Evolutionary conservation across 257 asterid species (phyloP), one percentile per base, ranked within the genome.

Genomic region (Echites panduratus): DNA sequence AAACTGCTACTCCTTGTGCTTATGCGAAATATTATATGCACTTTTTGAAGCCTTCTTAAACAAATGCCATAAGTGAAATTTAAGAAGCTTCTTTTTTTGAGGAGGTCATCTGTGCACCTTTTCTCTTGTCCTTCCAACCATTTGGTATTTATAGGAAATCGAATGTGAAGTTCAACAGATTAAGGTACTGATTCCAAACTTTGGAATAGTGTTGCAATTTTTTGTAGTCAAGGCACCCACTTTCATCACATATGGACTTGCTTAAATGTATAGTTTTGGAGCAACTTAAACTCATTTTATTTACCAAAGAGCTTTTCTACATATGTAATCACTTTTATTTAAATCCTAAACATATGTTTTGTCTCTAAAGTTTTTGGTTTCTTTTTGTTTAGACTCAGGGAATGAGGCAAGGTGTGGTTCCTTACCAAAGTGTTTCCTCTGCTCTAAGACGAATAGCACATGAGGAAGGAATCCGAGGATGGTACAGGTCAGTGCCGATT

Each of bases 381-480:
- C 73, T 58, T 68, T 64, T 72, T 81, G 77, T 76, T 70, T 73
- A 95, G 99, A 95, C 98, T 16, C 99, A 95, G 74, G 98, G 96
- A 72, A 86, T 95, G 96, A 85, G 96, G 89, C 92, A 73, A 75
- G 98, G 84, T 70, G 96, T 95, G 82, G 89, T 92, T 78, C 99
- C 97, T 57, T 95, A 95, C 82, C 79, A 82, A 70, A 88, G 81
- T 77, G 87, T 90, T 80, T 57, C 82, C 57, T 90, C 99, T 83
- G 94, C 94, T 76, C 78, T 95, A 84, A 92, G 87, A 72, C 90
- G 99, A 79, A 95, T 95, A 69, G 79, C 82, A 67, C 96, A 77
- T 20, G 99, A 95, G 85, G 99, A 95, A 79, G 99, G 98, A 61
- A 68, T 95, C 70, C 90, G 96, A 67, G 99, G 99, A 82, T 95